phyloP scores from a whole-genome alignment of 2,329 filamentous ascomycete species.

The Alternaria sp. region DNA sequence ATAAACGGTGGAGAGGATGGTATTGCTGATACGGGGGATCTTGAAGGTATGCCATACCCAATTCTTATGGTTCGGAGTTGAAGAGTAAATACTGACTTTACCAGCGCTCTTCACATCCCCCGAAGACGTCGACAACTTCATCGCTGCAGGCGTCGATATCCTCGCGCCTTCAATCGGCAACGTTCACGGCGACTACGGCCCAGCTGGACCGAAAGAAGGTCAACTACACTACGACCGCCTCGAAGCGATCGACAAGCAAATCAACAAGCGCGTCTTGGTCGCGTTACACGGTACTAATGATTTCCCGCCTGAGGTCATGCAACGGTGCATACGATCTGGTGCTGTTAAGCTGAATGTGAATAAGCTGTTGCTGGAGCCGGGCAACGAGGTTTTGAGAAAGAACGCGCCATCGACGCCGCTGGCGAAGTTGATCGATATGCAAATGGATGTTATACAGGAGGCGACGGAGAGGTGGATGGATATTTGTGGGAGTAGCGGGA shows the following conservation, averaged over 20 bases:
- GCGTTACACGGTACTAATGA: slow-evolving; percentile 66
- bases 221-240: slow-evolving; percentile 43
- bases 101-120: slow-evolving; percentile 65
- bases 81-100: neutral
- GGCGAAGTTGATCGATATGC: slow-evolving; percentile 53
- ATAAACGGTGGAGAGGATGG: slow-evolving; percentile 78
- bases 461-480: slow-evolving; percentile 59
- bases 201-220: slow-evolving; percentile 55
- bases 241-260: slow-evolving; percentile 37
- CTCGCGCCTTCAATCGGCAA: slow-evolving; percentile 78
- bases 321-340: slow-evolving; percentile 59
- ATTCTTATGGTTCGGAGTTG: no score
- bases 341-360: slow-evolving; percentile 67
- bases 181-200: slow-evolving; percentile 75
- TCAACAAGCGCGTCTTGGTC: slow-evolving; percentile 53
- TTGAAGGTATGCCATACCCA: slow-evolving; percentile 55
- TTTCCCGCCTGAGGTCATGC: slow-evolving; percentile 59
- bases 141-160: slow-evolving; percentile 73
- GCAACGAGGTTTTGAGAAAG: slow-evolving; percentile 51
- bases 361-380: slow-evolving; percentile 57
- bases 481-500: slow-evolving; percentile 55
- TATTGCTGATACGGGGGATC: slow-evolving; percentile 68
- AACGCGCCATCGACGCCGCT: slow-evolving; percentile 43
- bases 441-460: slow-evolving; percentile 52
- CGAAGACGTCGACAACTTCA: slow-evolving; percentile 72